phyloP scores from a whole-genome alignment of 2,329 filamentous ascomycete genomes.

The Colletotrichum ledebouriae region DNA sequence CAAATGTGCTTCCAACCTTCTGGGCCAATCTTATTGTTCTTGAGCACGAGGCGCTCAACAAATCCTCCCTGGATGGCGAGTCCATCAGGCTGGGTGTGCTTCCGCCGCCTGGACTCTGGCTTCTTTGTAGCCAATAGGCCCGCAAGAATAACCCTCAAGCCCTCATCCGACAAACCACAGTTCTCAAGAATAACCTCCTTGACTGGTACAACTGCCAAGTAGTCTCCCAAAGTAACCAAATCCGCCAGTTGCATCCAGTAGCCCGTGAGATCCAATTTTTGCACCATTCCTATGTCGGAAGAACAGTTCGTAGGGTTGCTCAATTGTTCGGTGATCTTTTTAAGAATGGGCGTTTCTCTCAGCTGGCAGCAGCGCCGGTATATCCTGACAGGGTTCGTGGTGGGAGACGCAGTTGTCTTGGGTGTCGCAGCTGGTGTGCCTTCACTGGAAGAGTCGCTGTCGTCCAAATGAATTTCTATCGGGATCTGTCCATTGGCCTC shows the following conservation, averaged over 20 bases:
- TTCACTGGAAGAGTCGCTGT: slow-evolving; percentile 69
- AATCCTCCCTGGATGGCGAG: slow-evolving; percentile 73
- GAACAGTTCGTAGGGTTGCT: slow-evolving; percentile 76
- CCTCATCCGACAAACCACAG: slow-evolving; percentile 88
- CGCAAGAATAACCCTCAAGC: slow-evolving; percentile 86
- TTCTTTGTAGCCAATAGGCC: slow-evolving; percentile 85
- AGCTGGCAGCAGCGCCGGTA: slow-evolving; percentile 96
- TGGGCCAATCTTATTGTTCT: slow-evolving; percentile 89
- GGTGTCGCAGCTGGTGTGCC: slow-evolving; percentile 65
- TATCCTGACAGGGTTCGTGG: slow-evolving; percentile 91
- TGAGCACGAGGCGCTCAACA: slow-evolving; percentile 87
- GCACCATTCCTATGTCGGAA: slow-evolving; percentile 79
- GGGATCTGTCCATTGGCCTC: slow-evolving; percentile 90
- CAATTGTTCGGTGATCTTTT: slow-evolving; percentile 92
- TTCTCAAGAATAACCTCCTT: slow-evolving; percentile 89
- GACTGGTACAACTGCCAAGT: slow-evolving; percentile 92
- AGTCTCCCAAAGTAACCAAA: slow-evolving; percentile 89
- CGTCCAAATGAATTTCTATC: slow-evolving; percentile 82
- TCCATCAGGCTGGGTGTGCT: slow-evolving; percentile 54
- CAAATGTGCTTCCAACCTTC: slow-evolving; percentile 94
- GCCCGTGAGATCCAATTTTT: slow-evolving; percentile 85
- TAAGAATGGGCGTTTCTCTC: slow-evolving; percentile 90
- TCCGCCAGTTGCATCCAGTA: slow-evolving; percentile 88
- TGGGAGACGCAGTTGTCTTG: slow-evolving; percentile 72
- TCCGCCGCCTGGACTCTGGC: slow-evolving; percentile 68